Base-by-base conservation (phyloP, 306 rosid genomes). In the Hylodesmum podocarpum region DNA sequence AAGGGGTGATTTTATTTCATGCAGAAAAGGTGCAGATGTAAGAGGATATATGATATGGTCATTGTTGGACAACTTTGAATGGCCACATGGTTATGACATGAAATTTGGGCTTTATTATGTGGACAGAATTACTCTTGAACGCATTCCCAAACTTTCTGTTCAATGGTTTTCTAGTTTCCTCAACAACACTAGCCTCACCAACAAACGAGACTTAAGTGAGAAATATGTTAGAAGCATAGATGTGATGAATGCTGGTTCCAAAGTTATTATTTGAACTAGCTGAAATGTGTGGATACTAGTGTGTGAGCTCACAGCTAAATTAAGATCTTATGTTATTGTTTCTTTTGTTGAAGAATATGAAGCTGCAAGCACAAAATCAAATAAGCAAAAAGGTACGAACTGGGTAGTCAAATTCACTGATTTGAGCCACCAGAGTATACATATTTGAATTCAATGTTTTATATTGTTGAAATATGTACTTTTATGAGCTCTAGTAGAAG, bases 31-130 rank as follows among this genome's bases (percentile, higher is more conserved):
- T 25, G 95, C 97, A 21, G 89, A 89, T 66, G 95, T 89, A 58
- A 85, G 88, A 57, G 97, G 94, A 65, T 91, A 91, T 67, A 71
- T 89, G 78, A 36, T 78, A 51, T 91, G 97, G 94, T 79, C 93
- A 10, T 73, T 89, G 82, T 21, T 89, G 72, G 95, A 91, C 68
- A 88, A 82, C 70, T 88, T 89, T 40, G 93, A 91, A 80, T 91
- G 93, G 95, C 0, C 13, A 10, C 0, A 31, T 15, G 97, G 97
- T 4, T 91, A 80, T 75, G 15, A 11, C 19, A n/a, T 4, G 2
- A 84, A 75, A 61, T 89, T 86, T 84, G 97, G 97, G 24, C 70
- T 91, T 2, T 82, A 75, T 62, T 80, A 86, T 36, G 91, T 91
- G 13, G 84, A 89, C 41, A 70, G 83, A 4, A 15, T 70, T 0